Base-by-base conservation (phyloP, 495 filamentous ascomycete genomes). In the Trichoderma reesei region DNA sequence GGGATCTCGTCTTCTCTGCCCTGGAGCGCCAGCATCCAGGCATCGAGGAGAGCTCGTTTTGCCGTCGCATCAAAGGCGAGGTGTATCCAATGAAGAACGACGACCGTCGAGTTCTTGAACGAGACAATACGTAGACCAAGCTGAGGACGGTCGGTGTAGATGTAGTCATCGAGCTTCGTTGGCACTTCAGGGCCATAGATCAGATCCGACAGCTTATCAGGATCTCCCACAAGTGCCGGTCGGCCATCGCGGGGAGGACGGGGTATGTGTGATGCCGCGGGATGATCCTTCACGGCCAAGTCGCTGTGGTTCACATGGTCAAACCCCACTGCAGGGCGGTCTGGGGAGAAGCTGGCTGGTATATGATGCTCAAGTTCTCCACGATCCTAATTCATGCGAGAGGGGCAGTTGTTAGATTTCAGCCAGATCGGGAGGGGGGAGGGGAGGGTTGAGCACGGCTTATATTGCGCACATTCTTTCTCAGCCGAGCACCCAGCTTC, bases 341-440 rank as follows among this genome's bases (percentile, higher is more conserved):
- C 63, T 5, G 65, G 38, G 6, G 67, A 67, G 68, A 79, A 81
- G 20, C 67, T 9, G 5, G 44, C 42, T 0, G 79, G 79, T 26
- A 81, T 73, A 66, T 81, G 79, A 62, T 77, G 77, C 63, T 79
- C 78, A 1, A 78, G 68, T 26, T 71, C 70, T 34, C 72, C 72
- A 44, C 66, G 59, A 0, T 64, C 64, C 72, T 77, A n/a, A 20
- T 51, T 60, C 41, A 39, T 39, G 37, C n/a, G n/a, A n/a, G 44
- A 6, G n/a, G 44, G 46, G 42, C 46, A 5, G 48, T 26, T 62
- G n/a, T 67, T 62, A 39, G n/a, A 51, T 48, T 18, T 26, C 44
- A 1, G 44, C 44, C 44, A 3, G 44, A 1, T 2, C 63, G 60
- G 20, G 44, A 67, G 66, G 41, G 66, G 26, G 61, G 36, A 18